These are phyloP conservation scores for Cladosporium sp. DNA, from an alignment of 2,329 filamentous ascomycete genomes.

Conservation along the genomic window DNA sequence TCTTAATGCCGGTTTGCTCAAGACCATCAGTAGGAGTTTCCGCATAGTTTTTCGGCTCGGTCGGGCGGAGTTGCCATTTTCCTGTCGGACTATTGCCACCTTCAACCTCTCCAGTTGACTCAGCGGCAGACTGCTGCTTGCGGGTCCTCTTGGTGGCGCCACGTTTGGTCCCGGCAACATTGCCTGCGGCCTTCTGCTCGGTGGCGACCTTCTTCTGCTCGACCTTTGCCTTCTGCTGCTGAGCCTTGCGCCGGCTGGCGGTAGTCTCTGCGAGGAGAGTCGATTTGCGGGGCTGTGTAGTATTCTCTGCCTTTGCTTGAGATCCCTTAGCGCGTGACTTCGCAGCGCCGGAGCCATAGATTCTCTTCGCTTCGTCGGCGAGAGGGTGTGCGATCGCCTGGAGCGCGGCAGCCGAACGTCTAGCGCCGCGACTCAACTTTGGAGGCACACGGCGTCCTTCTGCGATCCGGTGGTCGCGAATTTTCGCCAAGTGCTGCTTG, in stretches of 20 bases:
- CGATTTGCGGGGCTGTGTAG: no score
- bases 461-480: slow-evolving; percentile 18
- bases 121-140: neutral
- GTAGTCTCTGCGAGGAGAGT: no score
- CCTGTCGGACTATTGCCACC: neutral
- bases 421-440: slow-evolving; percentile 13
- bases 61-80: neutral
- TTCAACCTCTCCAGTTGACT: neutral
- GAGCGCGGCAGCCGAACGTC: neutral
- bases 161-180: neutral
- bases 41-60: neutral
- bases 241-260: no score
- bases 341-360: no score
- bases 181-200: neutral
- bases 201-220: neutral
- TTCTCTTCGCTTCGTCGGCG: no score
- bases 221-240: slow-evolving; percentile 4
- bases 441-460: slow-evolving; percentile 18
- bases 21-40: neutral
- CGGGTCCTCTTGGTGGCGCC: neutral
- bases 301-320: no score
- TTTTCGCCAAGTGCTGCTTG: slow-evolving; percentile 25
- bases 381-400: neutral
- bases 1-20: neutral
- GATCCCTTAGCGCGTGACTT: no score